Evolutionary conservation across 2,329 filamentous ascomycete genomes (phyloP).

Genomic region (Drechslera avenae): DNA sequence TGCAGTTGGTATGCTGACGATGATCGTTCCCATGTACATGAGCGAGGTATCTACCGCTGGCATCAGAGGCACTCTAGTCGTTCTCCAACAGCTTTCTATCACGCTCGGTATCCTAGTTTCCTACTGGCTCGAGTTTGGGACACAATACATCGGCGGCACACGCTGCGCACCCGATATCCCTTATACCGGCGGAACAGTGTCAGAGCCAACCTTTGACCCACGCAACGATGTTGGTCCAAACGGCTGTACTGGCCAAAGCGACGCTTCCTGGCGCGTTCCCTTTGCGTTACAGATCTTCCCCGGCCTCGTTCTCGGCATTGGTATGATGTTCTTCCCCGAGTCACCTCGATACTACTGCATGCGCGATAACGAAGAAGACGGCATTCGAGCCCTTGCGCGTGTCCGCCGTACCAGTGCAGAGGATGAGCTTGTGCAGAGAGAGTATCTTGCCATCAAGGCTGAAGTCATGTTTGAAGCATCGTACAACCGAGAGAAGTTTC

Average conservation of each 20-base stretch:
- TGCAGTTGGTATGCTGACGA: constrained; percentile 28
- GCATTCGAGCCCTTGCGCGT: constrained; percentile 53
- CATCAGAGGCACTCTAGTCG: constrained; percentile 29
- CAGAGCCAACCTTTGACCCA: constrained; percentile 48
- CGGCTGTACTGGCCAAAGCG: constrained; percentile 45
- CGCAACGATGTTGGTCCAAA: constrained; percentile 24
- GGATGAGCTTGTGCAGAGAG: constrained; percentile 62
- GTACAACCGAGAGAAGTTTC: constrained; percentile 41
- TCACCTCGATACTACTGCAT: constrained; percentile 36
- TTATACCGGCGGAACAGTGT: constrained; percentile 52
- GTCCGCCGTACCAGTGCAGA: constrained; percentile 53
- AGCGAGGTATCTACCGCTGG: constrained; percentile 26
- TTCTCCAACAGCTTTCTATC: constrained; percentile 27
- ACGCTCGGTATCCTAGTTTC: constrained; percentile 27
- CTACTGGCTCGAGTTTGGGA: constrained; percentile 29
- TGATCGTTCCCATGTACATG: constrained; percentile 34
- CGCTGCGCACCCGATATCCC: constrained; percentile 56
- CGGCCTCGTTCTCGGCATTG: constrained; percentile 73
- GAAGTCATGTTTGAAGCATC: constrained; percentile 63
- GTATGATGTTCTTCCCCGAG: constrained; percentile 52
- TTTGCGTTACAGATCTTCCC: constrained; percentile 80
- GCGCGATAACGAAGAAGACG: constrained; percentile 52
- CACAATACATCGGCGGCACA: constrained; percentile 27
- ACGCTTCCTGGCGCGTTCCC: constrained; percentile 64
- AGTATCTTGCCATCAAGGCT: constrained; percentile 60